Evolutionary conservation across 2,329 filamentous ascomycete species (phyloP).

Genomic region (Hypoxylon rubiginosum): DNA sequence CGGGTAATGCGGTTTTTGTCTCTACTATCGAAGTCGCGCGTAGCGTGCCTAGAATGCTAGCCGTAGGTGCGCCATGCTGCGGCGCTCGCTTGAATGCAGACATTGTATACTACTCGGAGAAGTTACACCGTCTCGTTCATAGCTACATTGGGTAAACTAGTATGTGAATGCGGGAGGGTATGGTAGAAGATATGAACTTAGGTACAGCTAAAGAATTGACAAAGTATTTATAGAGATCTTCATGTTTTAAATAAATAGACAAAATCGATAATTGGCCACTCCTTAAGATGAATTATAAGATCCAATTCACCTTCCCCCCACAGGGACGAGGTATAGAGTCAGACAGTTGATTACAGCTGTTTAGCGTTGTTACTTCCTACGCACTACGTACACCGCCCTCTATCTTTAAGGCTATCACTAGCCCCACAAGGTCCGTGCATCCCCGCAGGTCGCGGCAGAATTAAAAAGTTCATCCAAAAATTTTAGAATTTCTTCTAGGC

Average conservation of each 20-base stretch:
- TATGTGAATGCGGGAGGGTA: background rate
- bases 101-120: slow-evolving; percentile 43
- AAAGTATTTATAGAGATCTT: slow-evolving; percentile 1
- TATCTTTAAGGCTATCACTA: background rate
- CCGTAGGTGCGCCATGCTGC: slow-evolving; percentile 53
- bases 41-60: slow-evolving; percentile 79
- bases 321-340: background rate
- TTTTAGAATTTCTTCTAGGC: slow-evolving; percentile 16
- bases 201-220: background rate
- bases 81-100: slow-evolving; percentile 57
- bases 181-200: slow-evolving; percentile 2
- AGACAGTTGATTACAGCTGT: background rate
- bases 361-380: background rate
- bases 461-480: background rate
- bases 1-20: slow-evolving; percentile 82
- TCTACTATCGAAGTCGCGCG: slow-evolving; percentile 85
- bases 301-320: slow-evolving; percentile 6
- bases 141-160: slow-evolving; percentile 14
- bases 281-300: slow-evolving; percentile 3
- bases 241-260: background rate
- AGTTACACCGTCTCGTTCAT: slow-evolving; percentile 18
- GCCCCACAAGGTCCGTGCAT: background rate
- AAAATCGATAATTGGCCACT: background rate
- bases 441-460: slow-evolving; percentile 34
- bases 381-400: slow-evolving; percentile 28